Percentiles rank a stretch among this genome's conserved stretches.
Conservation (phyloP, 148 eudicot species). For the Polygonum aviculare region DNA sequence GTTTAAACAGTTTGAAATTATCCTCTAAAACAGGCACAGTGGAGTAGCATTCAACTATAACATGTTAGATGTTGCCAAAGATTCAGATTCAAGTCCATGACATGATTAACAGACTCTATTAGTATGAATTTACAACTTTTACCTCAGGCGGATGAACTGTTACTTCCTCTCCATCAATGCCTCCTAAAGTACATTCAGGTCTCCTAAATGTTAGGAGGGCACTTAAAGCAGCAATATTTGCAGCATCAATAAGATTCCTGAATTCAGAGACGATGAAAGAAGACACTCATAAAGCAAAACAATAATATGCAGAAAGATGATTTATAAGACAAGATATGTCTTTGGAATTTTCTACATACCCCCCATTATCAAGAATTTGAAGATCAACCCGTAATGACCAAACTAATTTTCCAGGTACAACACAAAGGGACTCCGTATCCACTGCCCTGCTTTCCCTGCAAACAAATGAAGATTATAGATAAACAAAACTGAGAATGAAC, state of each 20-base stretch:
- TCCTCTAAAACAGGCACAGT: neutral
- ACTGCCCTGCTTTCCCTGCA: conserved; percentile 96
- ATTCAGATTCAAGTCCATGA: neutral
- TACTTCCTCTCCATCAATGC: conserved; percentile 75
- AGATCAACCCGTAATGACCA: conserved; percentile 91
- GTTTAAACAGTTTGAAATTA: neutral
- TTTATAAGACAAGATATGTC: neutral
- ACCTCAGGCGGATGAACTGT: conserved; percentile 78
- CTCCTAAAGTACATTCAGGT: conserved; percentile 82
- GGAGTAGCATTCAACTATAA: neutral
- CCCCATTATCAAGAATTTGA: conserved; percentile 87
- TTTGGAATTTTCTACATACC: conserved; percentile 26
- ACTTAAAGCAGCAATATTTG: conserved; percentile 93
- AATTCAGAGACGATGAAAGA: conserved; percentile 9
- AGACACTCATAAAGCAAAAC: conserved; percentile 9
- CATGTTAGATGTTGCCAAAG: neutral
- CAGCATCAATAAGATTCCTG: conserved; percentile 97
- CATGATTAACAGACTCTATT: neutral
- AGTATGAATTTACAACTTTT: neutral
- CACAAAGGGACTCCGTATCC: conserved; percentile 94
- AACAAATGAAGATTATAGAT: conserved; percentile 6
- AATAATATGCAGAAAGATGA: neutral
- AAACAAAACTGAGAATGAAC: neutral
- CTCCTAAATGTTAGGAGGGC: conserved; percentile 80
- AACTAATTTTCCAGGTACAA: conserved; percentile 70